These are phyloP conservation scores for Triticum urartu DNA, from an alignment of 176 grass and related monocot species.

Conservation along the genomic window DNA sequence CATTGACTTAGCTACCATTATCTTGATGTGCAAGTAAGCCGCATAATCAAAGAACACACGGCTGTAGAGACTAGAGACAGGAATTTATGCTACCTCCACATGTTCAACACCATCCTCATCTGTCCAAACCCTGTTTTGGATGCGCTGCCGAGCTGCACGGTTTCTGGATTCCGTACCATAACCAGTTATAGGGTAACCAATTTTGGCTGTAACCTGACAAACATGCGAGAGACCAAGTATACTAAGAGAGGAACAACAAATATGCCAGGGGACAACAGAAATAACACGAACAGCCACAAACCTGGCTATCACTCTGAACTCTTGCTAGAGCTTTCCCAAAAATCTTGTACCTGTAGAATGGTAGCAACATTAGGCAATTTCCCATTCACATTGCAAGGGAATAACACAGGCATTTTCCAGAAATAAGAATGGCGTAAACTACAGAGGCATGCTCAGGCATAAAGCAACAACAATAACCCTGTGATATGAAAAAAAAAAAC, in stretches of 20 bases:
- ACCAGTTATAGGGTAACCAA: slow-evolving; percentile 90
- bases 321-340: slow-evolving; percentile 92
- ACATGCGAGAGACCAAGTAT: slow-evolving; percentile 2
- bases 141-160: slow-evolving; percentile 81
- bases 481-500: not conserved
- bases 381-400: slow-evolving; percentile 16
- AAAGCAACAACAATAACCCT: slow-evolving; percentile 8
- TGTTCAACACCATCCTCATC: slow-evolving; percentile 96
- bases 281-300: slow-evolving; percentile 23
- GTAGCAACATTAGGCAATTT: slow-evolving; percentile 20
- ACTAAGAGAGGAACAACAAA: slow-evolving; percentile 13
- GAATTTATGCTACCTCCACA: slow-evolving; percentile 22
- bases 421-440: not conserved
- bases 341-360: slow-evolving; percentile 79
- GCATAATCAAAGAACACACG: not conserved
- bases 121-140: slow-evolving; percentile 87
- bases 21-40: not conserved
- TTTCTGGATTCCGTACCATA: slow-evolving; percentile 97
- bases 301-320: slow-evolving; percentile 91
- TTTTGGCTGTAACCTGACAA: slow-evolving; percentile 68
- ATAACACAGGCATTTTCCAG: not conserved
- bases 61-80: not conserved
- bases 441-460: not conserved
- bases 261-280: not conserved
- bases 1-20: not conserved